A percentile compares a stretch with the other conserved stretches of the same genome.
phyloP scores from a whole-genome alignment of 257 asterid species.

The Dorcoceras hygrometricum region DNA sequence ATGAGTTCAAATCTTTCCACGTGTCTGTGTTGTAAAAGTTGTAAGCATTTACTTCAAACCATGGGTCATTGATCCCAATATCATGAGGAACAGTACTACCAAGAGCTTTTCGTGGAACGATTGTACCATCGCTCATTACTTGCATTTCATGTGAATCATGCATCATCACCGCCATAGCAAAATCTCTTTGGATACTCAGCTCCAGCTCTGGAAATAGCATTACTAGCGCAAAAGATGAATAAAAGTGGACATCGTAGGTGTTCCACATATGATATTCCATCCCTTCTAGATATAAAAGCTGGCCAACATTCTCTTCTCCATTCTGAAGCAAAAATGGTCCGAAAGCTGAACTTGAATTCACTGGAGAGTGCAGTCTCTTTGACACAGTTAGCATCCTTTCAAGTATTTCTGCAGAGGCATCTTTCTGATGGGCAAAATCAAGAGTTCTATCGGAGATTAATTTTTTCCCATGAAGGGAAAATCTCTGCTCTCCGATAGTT shows the following conservation, averaged over 20 bases:
- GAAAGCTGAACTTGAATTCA: constrained; percentile 53
- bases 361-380: constrained; percentile 51
- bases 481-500: constrained; percentile 39
- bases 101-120: constrained; percentile 57
- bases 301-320: constrained; percentile 75
- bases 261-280: constrained; percentile 85
- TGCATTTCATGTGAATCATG: constrained; percentile 59
- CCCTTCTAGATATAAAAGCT: constrained; percentile 74
- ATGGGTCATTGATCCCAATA: constrained; percentile 75
- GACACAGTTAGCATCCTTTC: constrained; percentile 52
- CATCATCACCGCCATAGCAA: constrained; percentile 78
- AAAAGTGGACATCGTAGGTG: constrained; percentile 80
- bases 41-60: constrained; percentile 77
- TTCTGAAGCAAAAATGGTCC: constrained; percentile 57
- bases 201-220: constrained; percentile 79
- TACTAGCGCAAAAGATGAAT: constrained; percentile 58
- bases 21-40: constrained; percentile 60
- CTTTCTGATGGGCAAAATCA: constrained; percentile 25
- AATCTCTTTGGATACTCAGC: constrained; percentile 74
- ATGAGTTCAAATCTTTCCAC: constrained; percentile 87
- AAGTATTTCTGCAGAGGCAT: constrained; percentile 52
- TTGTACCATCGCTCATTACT: constrained; percentile 52
- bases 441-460: constrained; percentile 20
- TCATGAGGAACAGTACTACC: constrained; percentile 93
- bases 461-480: constrained; percentile 46